A percentile compares a stretch with the other conserved stretches of the same genome.
These are phyloP conservation scores for Oryza glumipatula DNA, from an alignment of 176 grass and related monocot species.

Conservation along the genomic window DNA sequence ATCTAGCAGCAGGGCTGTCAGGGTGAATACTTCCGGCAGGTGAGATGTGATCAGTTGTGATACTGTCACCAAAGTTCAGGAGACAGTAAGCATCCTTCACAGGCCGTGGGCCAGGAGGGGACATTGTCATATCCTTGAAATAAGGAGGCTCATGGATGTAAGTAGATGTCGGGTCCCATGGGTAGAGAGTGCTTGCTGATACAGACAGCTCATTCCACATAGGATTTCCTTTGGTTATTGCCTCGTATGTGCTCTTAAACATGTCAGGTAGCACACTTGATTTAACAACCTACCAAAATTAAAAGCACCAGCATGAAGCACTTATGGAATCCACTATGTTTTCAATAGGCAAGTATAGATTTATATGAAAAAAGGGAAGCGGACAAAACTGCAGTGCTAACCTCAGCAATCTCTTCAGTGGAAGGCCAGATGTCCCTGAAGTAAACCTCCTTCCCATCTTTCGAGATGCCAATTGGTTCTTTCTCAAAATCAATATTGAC, in stretches of 20 bases:
- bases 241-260: conserved; percentile 88
- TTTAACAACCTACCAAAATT: conserved; percentile 81
- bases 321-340: background rate
- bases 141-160: conserved; percentile 99
- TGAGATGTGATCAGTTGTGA: conserved; percentile 98
- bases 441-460: conserved; percentile 93
- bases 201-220: conserved; percentile 95
- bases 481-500: conserved; percentile 98
- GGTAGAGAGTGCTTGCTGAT: conserved; percentile 78
- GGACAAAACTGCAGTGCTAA: conserved; percentile 32
- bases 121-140: conserved; percentile 96
- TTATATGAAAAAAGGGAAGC: conserved; percentile 4
- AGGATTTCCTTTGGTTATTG: conserved; percentile 95
- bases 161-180: conserved; percentile 85
- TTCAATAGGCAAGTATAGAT: background rate
- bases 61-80: conserved; percentile 96
- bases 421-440: conserved; percentile 90
- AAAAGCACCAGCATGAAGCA: conserved; percentile 30
- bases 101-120: conserved; percentile 83
- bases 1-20: conserved; percentile 84
- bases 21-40: conserved; percentile 91
- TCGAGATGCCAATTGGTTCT: conserved; percentile 83
- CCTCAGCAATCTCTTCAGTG: conserved; percentile 85
- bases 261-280: conserved; percentile 95
- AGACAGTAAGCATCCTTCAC: conserved; percentile 98